A percentile compares a stretch with the other conserved stretches of the same genome.
Evolutionary conservation across 495 filamentous ascomycete species (phyloP).

Genomic region (Astrocystis sublimbata): DNA sequence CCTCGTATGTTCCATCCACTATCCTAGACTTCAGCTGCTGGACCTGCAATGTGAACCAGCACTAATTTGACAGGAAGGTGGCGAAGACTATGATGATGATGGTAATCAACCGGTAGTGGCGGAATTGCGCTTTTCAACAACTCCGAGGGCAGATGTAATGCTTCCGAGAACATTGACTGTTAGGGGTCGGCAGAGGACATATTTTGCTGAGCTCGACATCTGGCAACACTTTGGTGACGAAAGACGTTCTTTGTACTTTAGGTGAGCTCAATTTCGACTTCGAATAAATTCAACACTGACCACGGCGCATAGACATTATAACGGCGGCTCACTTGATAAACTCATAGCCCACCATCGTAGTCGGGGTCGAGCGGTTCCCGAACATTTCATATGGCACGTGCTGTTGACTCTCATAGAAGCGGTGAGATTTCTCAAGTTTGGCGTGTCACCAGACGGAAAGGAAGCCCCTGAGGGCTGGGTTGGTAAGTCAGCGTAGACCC

Average conservation of each 20-base stretch:
- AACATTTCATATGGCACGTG: conserved; percentile 3
- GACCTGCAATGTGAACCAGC: too few species aligned
- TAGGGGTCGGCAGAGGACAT: neutral
- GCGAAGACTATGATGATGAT: neutral
- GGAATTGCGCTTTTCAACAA: neutral
- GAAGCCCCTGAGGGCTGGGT: neutral
- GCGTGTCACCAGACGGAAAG: neutral
- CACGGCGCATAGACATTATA: neutral
- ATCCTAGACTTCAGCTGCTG: too few species aligned
- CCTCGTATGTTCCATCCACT: too few species aligned
- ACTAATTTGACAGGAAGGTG: too few species aligned
- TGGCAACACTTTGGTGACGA: neutral
- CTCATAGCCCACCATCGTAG: neutral
- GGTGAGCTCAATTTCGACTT: neutral
- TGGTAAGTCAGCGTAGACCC: neutral
- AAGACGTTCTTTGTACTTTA: neutral
- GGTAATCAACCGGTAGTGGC: neutral
- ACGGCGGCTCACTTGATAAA: neutral
- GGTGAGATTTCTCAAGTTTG: conserved; percentile 1
- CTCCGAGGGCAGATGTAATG: neutral
- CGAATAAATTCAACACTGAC: neutral
- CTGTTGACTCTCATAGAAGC: conserved; percentile 9
- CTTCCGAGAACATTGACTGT: neutral
- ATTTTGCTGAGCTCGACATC: neutral
- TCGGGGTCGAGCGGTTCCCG: neutral